A percentile compares a stretch with the other conserved stretches of the same genome.
These are phyloP conservation scores for Emergomyces africanus DNA, from an alignment of 2,329 filamentous ascomycete species.

Conservation along the genomic window DNA sequence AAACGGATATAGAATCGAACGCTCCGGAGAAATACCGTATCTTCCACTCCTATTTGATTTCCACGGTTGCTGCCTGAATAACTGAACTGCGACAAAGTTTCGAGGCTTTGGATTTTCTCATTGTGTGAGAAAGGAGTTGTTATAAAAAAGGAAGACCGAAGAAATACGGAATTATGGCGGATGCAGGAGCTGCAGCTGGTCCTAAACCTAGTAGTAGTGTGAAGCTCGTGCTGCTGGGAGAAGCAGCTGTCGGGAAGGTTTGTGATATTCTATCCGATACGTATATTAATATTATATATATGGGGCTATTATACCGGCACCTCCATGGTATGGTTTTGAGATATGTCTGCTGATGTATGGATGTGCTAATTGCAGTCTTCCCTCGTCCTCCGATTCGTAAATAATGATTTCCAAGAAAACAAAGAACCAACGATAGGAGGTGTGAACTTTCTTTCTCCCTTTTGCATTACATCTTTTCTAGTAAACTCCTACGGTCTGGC, in stretches of 20 bases:
- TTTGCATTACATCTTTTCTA: not conserved
- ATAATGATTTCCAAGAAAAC: constrained; percentile 99
- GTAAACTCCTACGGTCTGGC: too few species aligned
- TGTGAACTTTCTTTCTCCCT: constrained; percentile 32
- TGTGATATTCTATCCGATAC: constrained; percentile 10
- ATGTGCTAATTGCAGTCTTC: constrained; percentile 54
- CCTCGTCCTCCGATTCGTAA: constrained; percentile 93
- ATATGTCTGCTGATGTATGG: constrained; percentile 9
- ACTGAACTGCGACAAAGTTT: not conserved
- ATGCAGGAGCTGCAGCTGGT: constrained; percentile 50
- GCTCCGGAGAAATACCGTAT: not conserved
- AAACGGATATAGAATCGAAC: not conserved
- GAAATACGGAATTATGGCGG: constrained; percentile 45
- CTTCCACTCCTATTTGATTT: not conserved
- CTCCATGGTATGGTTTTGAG: not conserved
- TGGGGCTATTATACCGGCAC: not conserved
- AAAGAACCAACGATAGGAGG: constrained; percentile 99
- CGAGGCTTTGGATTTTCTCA: not conserved
- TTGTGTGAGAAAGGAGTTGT: not conserved
- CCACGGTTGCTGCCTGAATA: not conserved
- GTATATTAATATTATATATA: not conserved
- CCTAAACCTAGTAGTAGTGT: constrained; percentile 99
- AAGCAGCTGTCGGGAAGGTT: constrained; percentile 98
- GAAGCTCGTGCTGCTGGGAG: constrained; percentile 94
- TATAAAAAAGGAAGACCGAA: not conserved